Base-by-base conservation (phyloP, 2,329 filamentous ascomycete genomes). In the Calonectria hongkongensis region DNA sequence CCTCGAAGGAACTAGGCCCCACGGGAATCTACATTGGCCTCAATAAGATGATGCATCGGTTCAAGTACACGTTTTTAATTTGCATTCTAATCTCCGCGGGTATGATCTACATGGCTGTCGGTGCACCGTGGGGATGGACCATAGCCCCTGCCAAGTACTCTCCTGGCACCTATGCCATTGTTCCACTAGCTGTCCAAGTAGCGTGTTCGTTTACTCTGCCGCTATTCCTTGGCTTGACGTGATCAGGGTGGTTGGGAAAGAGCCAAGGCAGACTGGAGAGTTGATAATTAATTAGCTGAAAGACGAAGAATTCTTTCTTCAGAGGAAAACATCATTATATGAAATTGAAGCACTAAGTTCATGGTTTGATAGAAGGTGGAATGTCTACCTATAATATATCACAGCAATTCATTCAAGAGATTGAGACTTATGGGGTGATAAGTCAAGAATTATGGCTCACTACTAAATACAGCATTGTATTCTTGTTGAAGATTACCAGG, bases 1-100 rank as follows among this genome's bases (percentile, higher is more conserved):
- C 79, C 1, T 79, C 79, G 0, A 81, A 81, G 62, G 79, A 81
- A 66, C 30, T 80, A 48, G 79, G 78, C 0, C 77, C 79, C 36
- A 81, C 80, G 0, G 80, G 79, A 54, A 78, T 81, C 18, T 79
- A 79, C 62, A 84, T 82, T 7, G 83, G 82, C 1, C 82, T 82
- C 12, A 83, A 80, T 56, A 85, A 81, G 41, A 84, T 83, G 66
- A 84, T 83, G 51, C 89, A 85, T 76, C 88, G 90, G 68, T 90
- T 81, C 66, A 81, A 90, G 73, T 87, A 83, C 68, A 77, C 78
- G 0, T 79, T 79, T 30, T 45, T 79, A 9, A 78, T 80, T 39
- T 79, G 79, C 13, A 72, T 80, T 27, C 10, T 77, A 0, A 58
- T 80, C 2, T 70, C 79, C 0, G 79, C 73, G 36, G 79, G 74